phyloP scores from a whole-genome alignment of 1,284 basidiomycete genomes.

The Melampsora larici-populina region DNA sequence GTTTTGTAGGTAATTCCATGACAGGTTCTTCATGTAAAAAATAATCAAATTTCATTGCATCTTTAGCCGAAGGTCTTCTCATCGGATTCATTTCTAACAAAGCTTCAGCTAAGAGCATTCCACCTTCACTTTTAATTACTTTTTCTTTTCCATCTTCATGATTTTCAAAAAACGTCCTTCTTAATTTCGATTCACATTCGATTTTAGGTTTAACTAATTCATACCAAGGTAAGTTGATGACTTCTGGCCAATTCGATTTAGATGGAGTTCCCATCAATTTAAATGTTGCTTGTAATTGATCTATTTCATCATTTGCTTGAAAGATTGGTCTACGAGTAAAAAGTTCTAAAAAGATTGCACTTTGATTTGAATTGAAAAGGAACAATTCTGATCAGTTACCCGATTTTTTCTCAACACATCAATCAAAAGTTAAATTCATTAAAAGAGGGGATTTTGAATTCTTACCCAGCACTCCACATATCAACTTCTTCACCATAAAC shows the following conservation, averaged over 20 bases:
- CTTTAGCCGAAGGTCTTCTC: slow-evolving; percentile 46
- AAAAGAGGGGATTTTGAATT: background rate
- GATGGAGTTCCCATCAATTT: slow-evolving; percentile 84
- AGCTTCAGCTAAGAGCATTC: slow-evolving; percentile 48
- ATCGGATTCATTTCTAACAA: slow-evolving; percentile 50
- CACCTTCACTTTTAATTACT: slow-evolving; percentile 45
- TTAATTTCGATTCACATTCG: slow-evolving; percentile 67
- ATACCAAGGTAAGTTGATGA: slow-evolving; percentile 88
- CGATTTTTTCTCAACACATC: background rate
- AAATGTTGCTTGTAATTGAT: slow-evolving; percentile 90
- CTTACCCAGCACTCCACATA: slow-evolving; percentile 97
- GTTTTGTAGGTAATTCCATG: slow-evolving; percentile 48
- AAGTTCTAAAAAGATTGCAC: slow-evolving; percentile 97
- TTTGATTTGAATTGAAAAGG: slow-evolving; percentile 51
- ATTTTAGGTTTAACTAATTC: slow-evolving; percentile 91
- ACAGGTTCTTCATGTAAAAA: slow-evolving; percentile 48
- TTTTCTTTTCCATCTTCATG: background rate
- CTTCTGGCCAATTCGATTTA: slow-evolving; percentile 74
- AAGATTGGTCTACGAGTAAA: slow-evolving; percentile 92
- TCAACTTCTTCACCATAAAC: slow-evolving; percentile 98
- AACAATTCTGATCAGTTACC: no score
- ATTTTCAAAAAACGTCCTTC: slow-evolving; percentile 62
- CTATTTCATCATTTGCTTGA: slow-evolving; percentile 93
- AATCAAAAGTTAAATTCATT: slow-evolving; percentile 28
- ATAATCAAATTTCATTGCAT: slow-evolving; percentile 48